These are phyloP conservation scores for Exophiala xenobiotica DNA, from an alignment of 2,329 filamentous ascomycete genomes.

Conservation along the genomic window DNA sequence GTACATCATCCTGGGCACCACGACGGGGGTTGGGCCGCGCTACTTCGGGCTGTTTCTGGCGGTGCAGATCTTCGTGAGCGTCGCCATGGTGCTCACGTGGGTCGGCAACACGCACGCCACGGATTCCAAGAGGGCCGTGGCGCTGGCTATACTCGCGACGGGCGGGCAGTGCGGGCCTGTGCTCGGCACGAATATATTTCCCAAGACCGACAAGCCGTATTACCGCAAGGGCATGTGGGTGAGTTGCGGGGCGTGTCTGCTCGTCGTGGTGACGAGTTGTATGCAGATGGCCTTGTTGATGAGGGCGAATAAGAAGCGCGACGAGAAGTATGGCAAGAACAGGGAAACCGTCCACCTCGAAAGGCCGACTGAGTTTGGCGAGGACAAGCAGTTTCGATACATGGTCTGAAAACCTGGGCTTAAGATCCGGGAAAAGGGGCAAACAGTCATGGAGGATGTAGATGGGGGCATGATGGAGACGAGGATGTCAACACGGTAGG, in stretches of 20 bases:
- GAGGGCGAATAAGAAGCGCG: constrained; percentile 16
- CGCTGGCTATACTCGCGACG: constrained; percentile 65
- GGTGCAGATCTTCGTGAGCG: constrained; percentile 65
- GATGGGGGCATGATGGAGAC: too few species aligned
- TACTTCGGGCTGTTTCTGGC: constrained; percentile 57
- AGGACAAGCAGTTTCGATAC: constrained; percentile 23
- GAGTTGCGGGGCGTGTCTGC: constrained; percentile 34
- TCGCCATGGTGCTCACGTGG: constrained; percentile 69
- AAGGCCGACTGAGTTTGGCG: constrained; percentile 8
- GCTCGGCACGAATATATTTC: constrained; percentile 58
- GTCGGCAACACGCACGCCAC: constrained; percentile 49
- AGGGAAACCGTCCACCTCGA: constrained; percentile 21
- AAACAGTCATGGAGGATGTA: too few species aligned
- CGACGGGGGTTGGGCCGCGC: constrained; percentile 49
- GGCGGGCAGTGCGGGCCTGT: constrained; percentile 80
- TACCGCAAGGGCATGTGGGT: constrained; percentile 41
- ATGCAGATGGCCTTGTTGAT: constrained; percentile 20
- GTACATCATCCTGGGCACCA: constrained; percentile 64
- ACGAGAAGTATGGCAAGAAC: constrained; percentile 18
- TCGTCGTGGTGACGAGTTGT: constrained; percentile 20
- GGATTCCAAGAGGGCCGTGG: constrained; percentile 25
- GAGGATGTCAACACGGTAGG: too few species aligned
- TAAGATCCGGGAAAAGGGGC: too few species aligned
- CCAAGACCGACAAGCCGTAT: constrained; percentile 36
- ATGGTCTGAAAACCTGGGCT: constrained; percentile 9